Base-by-base conservation (phyloP, 2,329 filamentous ascomycete species). In the Cladorrhinum sp. region DNA sequence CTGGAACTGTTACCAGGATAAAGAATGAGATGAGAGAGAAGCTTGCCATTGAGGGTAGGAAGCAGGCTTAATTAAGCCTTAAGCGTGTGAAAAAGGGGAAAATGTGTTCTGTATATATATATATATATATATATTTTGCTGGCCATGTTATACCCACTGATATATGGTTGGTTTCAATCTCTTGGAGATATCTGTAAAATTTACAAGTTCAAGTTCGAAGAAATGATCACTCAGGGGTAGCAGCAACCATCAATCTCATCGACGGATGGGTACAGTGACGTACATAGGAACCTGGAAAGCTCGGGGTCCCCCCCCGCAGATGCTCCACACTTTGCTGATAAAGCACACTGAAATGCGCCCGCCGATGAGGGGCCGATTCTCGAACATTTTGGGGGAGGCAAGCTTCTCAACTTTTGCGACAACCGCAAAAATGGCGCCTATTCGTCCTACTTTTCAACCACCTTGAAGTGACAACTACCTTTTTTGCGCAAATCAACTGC, bases 1-100 rank as follows among this genome's bases (percentile, higher is more conserved):
- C 83, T 1, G 86, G 86, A 18, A 88, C 85, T 2, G 75, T 88
- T 18, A 87, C 86, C 50, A 78, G 84, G 68, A 85, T 89, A 65
- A 89, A 89, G 75, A 75, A 76, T 51, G 84, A 89, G 78, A 83
- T 89, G 78, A 79, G 76, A 68, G 73, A 78, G 48, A 62, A 63
- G 59, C 58, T 69, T 10, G 60, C 62, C 4, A 38, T 62, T n/a
- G 62, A 65, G 55, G 58, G 50, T 22, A 57, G 51, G 57, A 55
- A 27, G 36, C 50, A 25, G 16, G 51, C 32, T 36, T 36, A 13
- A 16, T n/a, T n/a, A n/a, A 18, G 50, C 24, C 29, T 6, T 32
- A 32, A 13, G 13, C 6, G 29, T 32, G 7, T 32, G 29, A 32
- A 32, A 32, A 32, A 32, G 29, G 29, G 7, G 13, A 32, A 32